Conservation (phyloP, 768 basidiomycete genomes). For the Pisolithus albus region DNA sequence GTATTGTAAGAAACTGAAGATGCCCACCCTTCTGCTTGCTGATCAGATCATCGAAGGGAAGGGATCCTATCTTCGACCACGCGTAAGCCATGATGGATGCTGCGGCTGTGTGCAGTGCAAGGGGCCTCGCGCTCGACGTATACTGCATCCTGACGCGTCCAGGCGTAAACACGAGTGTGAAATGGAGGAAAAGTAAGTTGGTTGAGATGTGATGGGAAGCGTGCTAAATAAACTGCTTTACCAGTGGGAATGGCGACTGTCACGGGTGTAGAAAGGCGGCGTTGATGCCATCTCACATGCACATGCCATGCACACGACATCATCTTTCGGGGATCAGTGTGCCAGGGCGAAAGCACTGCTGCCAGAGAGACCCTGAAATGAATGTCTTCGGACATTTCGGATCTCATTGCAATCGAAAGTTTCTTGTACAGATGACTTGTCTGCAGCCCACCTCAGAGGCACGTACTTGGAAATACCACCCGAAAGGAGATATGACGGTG, state of each 20-base stretch:
- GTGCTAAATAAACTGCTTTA: neutral
- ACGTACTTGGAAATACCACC: too few species aligned
- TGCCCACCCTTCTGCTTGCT: slow-evolving; percentile 53
- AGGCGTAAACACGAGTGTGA: neutral
- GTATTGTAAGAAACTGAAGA: slow-evolving; percentile 70
- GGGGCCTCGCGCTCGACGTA: slow-evolving; percentile 11
- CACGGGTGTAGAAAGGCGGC: neutral
- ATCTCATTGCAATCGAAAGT: too few species aligned
- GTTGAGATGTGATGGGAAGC: neutral
- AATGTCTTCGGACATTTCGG: too few species aligned
- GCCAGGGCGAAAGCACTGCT: too few species aligned
- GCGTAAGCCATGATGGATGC: slow-evolving; percentile 4
- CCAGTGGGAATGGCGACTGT: neutral
- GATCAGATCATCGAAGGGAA: slow-evolving; percentile 28
- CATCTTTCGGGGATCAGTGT: neutral
- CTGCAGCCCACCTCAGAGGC: too few species aligned
- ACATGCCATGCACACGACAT: neutral
- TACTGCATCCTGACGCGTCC: neutral
- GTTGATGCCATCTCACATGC: neutral
- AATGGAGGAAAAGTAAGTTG: neutral
- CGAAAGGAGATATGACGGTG: too few species aligned
- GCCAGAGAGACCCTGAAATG: too few species aligned
- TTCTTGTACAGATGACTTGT: too few species aligned
- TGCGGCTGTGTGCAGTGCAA: slow-evolving; percentile 27
- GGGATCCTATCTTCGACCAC: neutral